Percentiles rank a stretch among this genome's conserved stretches.
These are phyloP conservation scores for Suillus alpinus DNA, from an alignment of 768 basidiomycete genomes.

Conservation along the genomic window DNA sequence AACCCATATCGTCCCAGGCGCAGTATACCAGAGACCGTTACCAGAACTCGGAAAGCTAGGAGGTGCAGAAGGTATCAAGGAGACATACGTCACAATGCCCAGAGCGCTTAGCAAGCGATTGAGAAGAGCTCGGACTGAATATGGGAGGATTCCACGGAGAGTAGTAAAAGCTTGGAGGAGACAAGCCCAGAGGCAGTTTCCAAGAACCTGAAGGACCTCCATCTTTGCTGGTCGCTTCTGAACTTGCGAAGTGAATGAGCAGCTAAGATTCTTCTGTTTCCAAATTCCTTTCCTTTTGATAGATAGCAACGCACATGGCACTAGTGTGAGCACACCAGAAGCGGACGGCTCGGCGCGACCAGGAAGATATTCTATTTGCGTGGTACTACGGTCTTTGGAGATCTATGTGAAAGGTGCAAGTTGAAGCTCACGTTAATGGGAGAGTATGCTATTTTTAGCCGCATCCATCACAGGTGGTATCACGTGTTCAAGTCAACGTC, in stretches of 20 bases:
- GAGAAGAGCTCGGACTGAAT: conserved; percentile 14
- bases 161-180: conserved; percentile 10
- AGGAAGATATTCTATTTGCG: neutral
- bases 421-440: neutral
- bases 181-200: conserved; percentile 15
- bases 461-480: neutral
- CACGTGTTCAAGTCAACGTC: neutral
- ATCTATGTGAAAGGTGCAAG: neutral
- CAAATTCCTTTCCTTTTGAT: neutral
- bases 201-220: conserved; percentile 21
- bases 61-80: conserved; percentile 25
- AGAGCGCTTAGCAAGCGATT: conserved; percentile 21
- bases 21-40: conserved; percentile 73
- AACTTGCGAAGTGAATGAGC: neutral
- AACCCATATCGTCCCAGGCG: conserved; percentile 53
- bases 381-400: neutral
- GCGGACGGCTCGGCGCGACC: neutral
- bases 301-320: neutral
- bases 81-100: conserved; percentile 17
- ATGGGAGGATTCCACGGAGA: conserved; percentile 18
- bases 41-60: conserved; percentile 63
- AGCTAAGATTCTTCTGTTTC: neutral
- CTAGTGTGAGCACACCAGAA: neutral
- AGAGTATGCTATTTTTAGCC: neutral
- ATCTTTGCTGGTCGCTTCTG: conserved; percentile 11